A percentile compares a stretch with the other conserved stretches of the same genome.
These are phyloP conservation scores for Blastocystis sp. DNA, from an alignment of 352 stramenopile species.

Conservation along the genomic window DNA sequence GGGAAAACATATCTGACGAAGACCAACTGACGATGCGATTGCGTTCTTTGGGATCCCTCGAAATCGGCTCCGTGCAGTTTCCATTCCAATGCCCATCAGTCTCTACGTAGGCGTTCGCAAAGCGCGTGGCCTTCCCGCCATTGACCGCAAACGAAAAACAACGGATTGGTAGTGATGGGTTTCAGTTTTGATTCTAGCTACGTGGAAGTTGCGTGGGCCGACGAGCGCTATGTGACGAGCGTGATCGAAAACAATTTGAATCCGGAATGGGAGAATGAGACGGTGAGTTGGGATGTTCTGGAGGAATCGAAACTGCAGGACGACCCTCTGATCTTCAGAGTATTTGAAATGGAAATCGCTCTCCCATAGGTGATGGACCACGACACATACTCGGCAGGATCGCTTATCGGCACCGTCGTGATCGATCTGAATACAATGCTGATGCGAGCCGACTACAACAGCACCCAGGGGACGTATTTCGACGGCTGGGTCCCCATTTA, in stretches of 20 bases:
- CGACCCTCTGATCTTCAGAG: constrained; percentile 90
- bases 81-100: constrained; percentile 71
- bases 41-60: neutral
- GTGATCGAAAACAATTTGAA: constrained; percentile 82
- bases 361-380: constrained; percentile 75
- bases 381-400: constrained; percentile 81
- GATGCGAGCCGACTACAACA: constrained; percentile 65
- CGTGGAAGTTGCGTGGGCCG: constrained; percentile 74
- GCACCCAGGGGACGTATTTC: constrained; percentile 62
- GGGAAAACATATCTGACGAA: neutral
- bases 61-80: neutral
- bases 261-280: constrained; percentile 92
- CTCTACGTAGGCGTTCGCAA: constrained; percentile 79
- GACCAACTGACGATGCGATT: neutral
- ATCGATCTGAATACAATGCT: constrained; percentile 93
- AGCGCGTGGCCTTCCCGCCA: constrained; percentile 73
- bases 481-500: constrained; percentile 95
- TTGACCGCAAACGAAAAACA: constrained; percentile 70
- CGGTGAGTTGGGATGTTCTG: constrained; percentile 85
- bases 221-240: constrained; percentile 74
- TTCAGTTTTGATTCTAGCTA: constrained; percentile 61
- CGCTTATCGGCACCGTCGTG: constrained; percentile 88
- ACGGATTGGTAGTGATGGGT: constrained; percentile 56
- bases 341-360: constrained; percentile 59
- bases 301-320: constrained; percentile 93